A percentile compares a stretch with the other conserved stretches of the same genome.
Conservation (phyloP, 139 green algal genomes). For the Chlamydomonas sphaeroides region DNA sequence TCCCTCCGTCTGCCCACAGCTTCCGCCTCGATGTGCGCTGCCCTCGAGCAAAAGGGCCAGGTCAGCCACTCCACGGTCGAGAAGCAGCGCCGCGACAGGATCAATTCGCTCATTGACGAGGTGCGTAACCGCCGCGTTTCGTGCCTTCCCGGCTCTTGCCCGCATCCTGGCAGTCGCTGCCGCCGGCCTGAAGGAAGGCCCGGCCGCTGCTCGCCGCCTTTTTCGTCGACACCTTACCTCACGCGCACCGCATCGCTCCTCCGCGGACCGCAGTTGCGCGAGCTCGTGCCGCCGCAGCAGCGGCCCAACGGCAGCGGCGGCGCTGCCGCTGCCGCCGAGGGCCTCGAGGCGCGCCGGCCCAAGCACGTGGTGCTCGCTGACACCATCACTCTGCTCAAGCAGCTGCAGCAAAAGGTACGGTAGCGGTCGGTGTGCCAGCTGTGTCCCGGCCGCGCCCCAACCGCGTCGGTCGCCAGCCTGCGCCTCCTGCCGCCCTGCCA, state of each 20-base stretch:
- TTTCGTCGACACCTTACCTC: background rate
- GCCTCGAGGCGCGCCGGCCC: slow-evolving; percentile 50
- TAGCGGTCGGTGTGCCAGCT: too few species aligned
- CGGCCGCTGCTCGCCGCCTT: too few species aligned
- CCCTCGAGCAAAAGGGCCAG: slow-evolving; percentile 28
- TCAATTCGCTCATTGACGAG: slow-evolving; percentile 85
- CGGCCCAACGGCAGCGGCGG: background rate
- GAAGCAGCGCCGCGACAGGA: slow-evolving; percentile 82
- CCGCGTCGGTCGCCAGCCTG: too few species aligned
- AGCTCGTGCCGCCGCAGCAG: slow-evolving; percentile 50
- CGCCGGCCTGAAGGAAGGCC: too few species aligned
- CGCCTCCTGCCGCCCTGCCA: too few species aligned
- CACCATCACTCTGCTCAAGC: slow-evolving; percentile 72
- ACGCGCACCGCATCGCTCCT: background rate
- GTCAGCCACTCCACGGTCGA: slow-evolving; percentile 83
- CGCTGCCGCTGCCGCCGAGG: background rate
- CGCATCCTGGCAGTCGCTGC: too few species aligned
- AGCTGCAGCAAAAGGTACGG: slow-evolving; percentile 55
- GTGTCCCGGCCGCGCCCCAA: too few species aligned
- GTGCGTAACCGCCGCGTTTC: too few species aligned
- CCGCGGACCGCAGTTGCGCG: slow-evolving; percentile 48
- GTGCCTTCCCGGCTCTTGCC: too few species aligned
- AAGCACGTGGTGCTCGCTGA: slow-evolving; percentile 82
- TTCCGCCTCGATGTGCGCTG: background rate
- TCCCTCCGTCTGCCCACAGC: background rate